Conservation (phyloP, 164 flowering plant species). For the Warburgia ugandensis region DNA sequence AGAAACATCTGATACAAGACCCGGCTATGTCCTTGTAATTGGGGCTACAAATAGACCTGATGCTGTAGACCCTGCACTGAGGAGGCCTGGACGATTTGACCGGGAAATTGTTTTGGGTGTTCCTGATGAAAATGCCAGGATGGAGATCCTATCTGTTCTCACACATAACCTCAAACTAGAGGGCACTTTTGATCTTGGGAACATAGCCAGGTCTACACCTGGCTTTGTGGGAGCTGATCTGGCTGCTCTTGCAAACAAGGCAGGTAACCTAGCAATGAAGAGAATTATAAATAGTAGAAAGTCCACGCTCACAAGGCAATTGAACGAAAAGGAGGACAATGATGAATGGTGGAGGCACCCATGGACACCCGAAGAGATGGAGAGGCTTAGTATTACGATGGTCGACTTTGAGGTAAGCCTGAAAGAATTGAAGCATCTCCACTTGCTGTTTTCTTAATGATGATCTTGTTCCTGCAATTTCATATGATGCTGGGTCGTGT, state of each 20-base stretch:
- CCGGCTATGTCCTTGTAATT: slow-evolving; percentile 80
- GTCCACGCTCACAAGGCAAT: slow-evolving; percentile 27
- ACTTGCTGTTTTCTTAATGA: neutral
- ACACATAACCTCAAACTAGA: slow-evolving; percentile 54
- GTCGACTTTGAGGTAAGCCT: slow-evolving; percentile 80
- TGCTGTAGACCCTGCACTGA: slow-evolving; percentile 79
- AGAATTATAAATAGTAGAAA: slow-evolving; percentile 51
- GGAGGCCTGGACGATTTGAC: slow-evolving; percentile 93
- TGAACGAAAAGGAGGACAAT: slow-evolving; percentile 13
- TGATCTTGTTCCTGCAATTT: neutral
- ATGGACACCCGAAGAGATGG: slow-evolving; percentile 65
- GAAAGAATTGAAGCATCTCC: neutral
- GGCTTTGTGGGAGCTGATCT: slow-evolving; percentile 97
- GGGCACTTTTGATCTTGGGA: slow-evolving; percentile 58
- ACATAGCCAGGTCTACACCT: slow-evolving; percentile 71
- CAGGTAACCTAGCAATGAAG: slow-evolving; percentile 76
- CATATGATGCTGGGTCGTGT: no score
- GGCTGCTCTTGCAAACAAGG: slow-evolving; percentile 57
- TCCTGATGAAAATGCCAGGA: slow-evolving; percentile 84
- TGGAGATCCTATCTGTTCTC: slow-evolving; percentile 60
- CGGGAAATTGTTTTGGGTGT: slow-evolving; percentile 67
- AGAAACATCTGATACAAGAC: slow-evolving; percentile 27
- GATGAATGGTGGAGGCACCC: slow-evolving; percentile 63
- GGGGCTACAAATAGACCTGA: slow-evolving; percentile 98
- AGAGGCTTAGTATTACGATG: slow-evolving; percentile 64